Evolutionary conservation across 1,284 basidiomycete species (phyloP).

Genomic region (Ceratobasidium sp.): DNA sequence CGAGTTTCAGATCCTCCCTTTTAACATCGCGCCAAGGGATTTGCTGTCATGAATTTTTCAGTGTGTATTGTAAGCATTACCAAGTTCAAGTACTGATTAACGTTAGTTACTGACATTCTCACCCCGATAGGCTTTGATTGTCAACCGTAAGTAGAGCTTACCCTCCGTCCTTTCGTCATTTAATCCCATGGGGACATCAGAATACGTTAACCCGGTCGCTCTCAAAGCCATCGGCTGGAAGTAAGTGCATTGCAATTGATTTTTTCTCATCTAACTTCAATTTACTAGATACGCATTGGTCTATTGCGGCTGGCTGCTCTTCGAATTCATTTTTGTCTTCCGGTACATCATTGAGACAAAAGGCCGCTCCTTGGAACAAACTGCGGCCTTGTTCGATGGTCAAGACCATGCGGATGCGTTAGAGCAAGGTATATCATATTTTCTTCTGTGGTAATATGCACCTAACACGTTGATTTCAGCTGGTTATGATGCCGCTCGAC

Average conservation of each 20-base stretch:
- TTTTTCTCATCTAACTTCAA: background rate
- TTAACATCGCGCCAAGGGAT: slow-evolving; percentile 72
- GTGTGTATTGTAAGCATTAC: slow-evolving; percentile 55
- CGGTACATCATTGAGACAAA: slow-evolving; percentile 46
- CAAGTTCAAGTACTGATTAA: background rate
- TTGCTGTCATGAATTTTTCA: slow-evolving; percentile 68
- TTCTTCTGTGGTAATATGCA: background rate
- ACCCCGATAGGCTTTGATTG: slow-evolving; percentile 53
- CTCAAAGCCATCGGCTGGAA: slow-evolving; percentile 69
- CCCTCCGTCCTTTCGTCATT: background rate
- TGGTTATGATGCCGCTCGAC: slow-evolving; percentile 37
- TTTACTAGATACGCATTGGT: slow-evolving; percentile 55
- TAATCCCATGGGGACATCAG: background rate
- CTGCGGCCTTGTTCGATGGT: slow-evolving; percentile 47
- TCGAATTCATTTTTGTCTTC: slow-evolving; percentile 49
- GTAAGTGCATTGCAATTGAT: slow-evolving; percentile 53
- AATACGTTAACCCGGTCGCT: slow-evolving; percentile 76
- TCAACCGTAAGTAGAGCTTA: slow-evolving; percentile 56
- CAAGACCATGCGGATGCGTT: slow-evolving; percentile 39
- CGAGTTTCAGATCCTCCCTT: slow-evolving; percentile 68
- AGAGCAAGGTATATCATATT: slow-evolving; percentile 12
- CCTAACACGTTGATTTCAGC: slow-evolving; percentile 20
- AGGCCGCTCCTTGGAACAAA: slow-evolving; percentile 44
- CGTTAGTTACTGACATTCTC: slow-evolving; percentile 44
- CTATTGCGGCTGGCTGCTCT: slow-evolving; percentile 46